phyloP scores from a whole-genome alignment of 2,329 filamentous ascomycete genomes.

The Trichoderma atrobrunneum region DNA sequence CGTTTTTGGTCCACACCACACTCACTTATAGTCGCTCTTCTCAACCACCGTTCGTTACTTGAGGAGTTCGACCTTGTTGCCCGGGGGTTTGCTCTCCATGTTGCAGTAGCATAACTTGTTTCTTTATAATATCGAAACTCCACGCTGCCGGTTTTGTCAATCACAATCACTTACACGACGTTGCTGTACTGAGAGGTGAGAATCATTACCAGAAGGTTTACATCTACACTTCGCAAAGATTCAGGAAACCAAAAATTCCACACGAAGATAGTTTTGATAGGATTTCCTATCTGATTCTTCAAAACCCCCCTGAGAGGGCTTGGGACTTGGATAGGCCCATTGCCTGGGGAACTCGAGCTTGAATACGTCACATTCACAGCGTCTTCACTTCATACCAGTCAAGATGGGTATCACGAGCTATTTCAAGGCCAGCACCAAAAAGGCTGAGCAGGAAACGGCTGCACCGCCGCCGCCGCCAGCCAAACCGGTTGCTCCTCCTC shows the following conservation, averaged over 20 bases:
- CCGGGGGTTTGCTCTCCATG: neutral
- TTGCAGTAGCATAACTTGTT: neutral
- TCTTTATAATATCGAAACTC: neutral
- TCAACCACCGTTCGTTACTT: neutral
- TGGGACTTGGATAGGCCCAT: conserved; percentile 12
- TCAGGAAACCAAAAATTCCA: no score
- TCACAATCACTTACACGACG: neutral
- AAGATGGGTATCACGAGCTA: conserved; percentile 62
- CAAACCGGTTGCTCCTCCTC: conserved; percentile 23
- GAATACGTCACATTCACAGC: neutral
- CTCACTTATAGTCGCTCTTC: conserved; percentile 20
- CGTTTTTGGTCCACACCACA: conserved; percentile 13
- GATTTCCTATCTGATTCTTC: neutral
- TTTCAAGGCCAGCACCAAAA: conserved; percentile 50
- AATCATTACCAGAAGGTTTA: neutral
- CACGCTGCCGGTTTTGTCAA: neutral
- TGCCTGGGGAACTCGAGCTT: conserved; percentile 6
- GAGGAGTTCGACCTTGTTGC: neutral
- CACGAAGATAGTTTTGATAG: neutral
- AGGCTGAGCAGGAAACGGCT: conserved; percentile 18
- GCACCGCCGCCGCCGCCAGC: conserved; percentile 18
- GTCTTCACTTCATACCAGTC: neutral
- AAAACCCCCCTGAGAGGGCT: neutral
- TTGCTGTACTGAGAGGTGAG: neutral
- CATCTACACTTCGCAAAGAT: no score